phyloP scores from a whole-genome alignment of 176 grass and related monocot genomes.

The Bromus sterilis region DNA sequence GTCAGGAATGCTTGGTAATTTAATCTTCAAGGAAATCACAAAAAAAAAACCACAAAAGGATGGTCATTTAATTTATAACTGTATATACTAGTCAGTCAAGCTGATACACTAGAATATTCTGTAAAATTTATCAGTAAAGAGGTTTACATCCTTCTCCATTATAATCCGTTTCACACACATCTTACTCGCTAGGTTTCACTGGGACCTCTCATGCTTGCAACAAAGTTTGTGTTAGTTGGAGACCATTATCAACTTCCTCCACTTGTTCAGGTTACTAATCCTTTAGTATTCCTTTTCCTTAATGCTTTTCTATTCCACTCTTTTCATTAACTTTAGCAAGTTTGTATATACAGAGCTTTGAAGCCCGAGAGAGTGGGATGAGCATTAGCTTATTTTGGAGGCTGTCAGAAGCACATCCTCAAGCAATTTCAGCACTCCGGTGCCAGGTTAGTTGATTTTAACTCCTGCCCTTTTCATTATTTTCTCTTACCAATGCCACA shows the following conservation, averaged over 20 bases:
- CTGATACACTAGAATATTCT: neutral
- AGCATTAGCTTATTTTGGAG: slow-evolving; percentile 93
- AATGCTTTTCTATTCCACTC: neutral
- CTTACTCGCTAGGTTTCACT: slow-evolving; percentile 63
- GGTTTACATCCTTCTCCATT: neutral
- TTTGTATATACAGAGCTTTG: slow-evolving; percentile 57
- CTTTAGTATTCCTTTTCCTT: neutral
- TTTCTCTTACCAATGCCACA: neutral
- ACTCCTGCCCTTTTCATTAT: neutral
- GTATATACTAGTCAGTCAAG: neutral
- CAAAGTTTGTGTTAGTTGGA: slow-evolving; percentile 91
- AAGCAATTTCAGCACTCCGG: slow-evolving; percentile 88
- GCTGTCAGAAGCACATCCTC: slow-evolving; percentile 89
- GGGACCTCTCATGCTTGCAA: slow-evolving; percentile 91
- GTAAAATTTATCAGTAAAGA: slow-evolving; percentile 5
- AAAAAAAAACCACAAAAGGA: neutral
- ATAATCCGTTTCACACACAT: too few relatives aligned
- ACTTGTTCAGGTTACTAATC: slow-evolving; percentile 68
- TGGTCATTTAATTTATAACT: neutral
- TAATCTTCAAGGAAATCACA: neutral
- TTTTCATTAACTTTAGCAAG: neutral
- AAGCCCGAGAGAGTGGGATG: slow-evolving; percentile 93
- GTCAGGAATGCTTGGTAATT: slow-evolving; percentile 7
- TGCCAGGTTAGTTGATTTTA: slow-evolving; percentile 60
- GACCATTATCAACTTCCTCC: slow-evolving; percentile 98